Evolutionary conservation across 1,284 basidiomycete genomes (phyloP), one percentile per base, ranked within the genome.

Genomic region (Trametes pubescens): DNA sequence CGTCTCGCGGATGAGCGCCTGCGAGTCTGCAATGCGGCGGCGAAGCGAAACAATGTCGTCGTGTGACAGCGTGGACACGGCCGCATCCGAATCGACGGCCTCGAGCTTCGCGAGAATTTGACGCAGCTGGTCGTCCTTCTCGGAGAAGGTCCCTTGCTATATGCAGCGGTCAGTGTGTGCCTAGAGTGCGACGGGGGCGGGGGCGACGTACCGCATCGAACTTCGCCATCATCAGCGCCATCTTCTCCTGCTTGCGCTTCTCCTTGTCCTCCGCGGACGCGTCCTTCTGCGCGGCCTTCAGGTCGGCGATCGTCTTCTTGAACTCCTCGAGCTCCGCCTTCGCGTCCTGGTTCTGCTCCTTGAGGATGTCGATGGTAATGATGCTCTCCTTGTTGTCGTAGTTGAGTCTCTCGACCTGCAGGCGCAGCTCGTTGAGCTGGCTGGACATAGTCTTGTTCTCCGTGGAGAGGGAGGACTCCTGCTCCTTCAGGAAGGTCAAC

Each of bases 211-310:
- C 95, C 71, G 92, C 88, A 81, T 96, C 96, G 73, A 99, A 98
- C 79, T 98, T 97, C 66, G 96, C 95, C 96, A 99, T 98, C 95
- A 99, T 98, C 70, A 97, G 84, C n/a, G 94, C 96, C 92, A 99
- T 95, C 86, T 98, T 98, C 81, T 99, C 97, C 73, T 98, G 96
- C 80, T 99, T 99, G 78, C 95, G 90, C 84, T 95, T 97, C 84
- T 99, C 97, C 82, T 98, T 99, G 76, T 97, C 97, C 77, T 98
- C 97, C 26, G 89, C 87, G 35, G 89, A 90, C 14, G 90, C 84
- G 71, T 96, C 94, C 81, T 94, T 95, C 78, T 96, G 93, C 34
- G 88, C 85, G 29, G 82, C 81, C 79, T 92, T 94, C 71, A 96
- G 80, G 58, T 95, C 93, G 32, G 87, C 81, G 65, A 96, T 88